Conservation (phyloP, 805 yeast species). For the Kluyveromyces lactis region DNA sequence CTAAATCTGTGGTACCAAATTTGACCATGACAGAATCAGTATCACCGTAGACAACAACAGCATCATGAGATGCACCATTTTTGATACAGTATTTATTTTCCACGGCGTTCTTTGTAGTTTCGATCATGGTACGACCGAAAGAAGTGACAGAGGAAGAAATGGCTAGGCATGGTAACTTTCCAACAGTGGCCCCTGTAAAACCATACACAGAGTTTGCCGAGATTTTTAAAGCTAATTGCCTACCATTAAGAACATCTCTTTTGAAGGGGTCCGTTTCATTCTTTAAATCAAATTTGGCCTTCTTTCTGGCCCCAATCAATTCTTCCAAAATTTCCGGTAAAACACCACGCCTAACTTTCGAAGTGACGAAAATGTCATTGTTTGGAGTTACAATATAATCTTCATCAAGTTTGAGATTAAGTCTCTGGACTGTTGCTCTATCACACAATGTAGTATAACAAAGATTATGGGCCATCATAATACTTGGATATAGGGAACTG, state of each 20-base stretch:
- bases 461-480: slow-evolving; percentile 97
- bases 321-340: slow-evolving; percentile 89
- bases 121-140: slow-evolving; percentile 96
- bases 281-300: slow-evolving; percentile 84
- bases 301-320: slow-evolving; percentile 81
- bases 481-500: slow-evolving; percentile 94
- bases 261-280: slow-evolving; percentile 92
- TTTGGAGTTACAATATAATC: slow-evolving; percentile 88
- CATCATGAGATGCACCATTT: slow-evolving; percentile 78
- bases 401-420: slow-evolving; percentile 53
- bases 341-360: slow-evolving; percentile 65
- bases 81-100: slow-evolving; percentile 69
- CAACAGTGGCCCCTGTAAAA: slow-evolving; percentile 97
- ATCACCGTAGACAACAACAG: slow-evolving; percentile 94
- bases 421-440: slow-evolving; percentile 56
- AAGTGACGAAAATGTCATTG: slow-evolving; percentile 81
- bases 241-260: slow-evolving; percentile 88
- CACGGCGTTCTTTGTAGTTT: slow-evolving; percentile 78
- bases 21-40: slow-evolving; percentile 99
- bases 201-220: slow-evolving; percentile 99
- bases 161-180: slow-evolving; percentile 92
- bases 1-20: slow-evolving; percentile 76
- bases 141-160: slow-evolving; percentile 94
- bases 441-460: slow-evolving; percentile 88
- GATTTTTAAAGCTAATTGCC: slow-evolving; percentile 91